Percentiles rank a stretch among this genome's conserved stretches.
These are phyloP conservation scores for Cystobasidiaceae sp. DNA, from an alignment of 1,284 basidiomycete genomes.

Conservation along the genomic window DNA sequence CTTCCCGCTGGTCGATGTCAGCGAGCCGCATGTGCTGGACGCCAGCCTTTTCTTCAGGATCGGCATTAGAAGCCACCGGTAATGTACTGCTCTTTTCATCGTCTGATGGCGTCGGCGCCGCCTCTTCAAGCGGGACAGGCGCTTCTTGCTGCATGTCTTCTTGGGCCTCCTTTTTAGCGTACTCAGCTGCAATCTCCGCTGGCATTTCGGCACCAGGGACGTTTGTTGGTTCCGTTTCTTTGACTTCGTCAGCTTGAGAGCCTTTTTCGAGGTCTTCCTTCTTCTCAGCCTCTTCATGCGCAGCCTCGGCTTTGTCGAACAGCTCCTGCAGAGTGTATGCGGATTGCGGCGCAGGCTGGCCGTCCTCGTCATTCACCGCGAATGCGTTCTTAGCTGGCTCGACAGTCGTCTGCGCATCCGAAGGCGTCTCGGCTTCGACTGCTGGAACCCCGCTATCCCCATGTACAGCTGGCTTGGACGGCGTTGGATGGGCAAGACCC, in stretches of 20 bases:
- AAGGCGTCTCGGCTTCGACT: slow-evolving; percentile 18
- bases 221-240: slow-evolving; percentile 25
- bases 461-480: slow-evolving; percentile 12
- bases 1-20: not conserved
- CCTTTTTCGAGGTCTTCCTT: slow-evolving; percentile 23
- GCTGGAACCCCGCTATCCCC: slow-evolving; percentile 3
- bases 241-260: slow-evolving; percentile 1
- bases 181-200: not conserved
- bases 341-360: slow-evolving; percentile 12
- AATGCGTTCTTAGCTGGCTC: slow-evolving; percentile 27
- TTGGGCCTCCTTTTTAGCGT: slow-evolving; percentile 14
- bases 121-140: slow-evolving; percentile 26
- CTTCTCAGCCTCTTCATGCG: slow-evolving; percentile 24
- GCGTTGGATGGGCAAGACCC: slow-evolving; percentile 13
- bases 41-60: slow-evolving; percentile 21
- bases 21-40: slow-evolving; percentile 6
- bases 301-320: slow-evolving; percentile 10
- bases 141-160: slow-evolving; percentile 25
- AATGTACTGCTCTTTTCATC: not conserved
- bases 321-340: slow-evolving; percentile 3
- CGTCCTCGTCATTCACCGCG: slow-evolving; percentile 15
- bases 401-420: slow-evolving; percentile 2
- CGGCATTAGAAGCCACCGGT: not conserved
- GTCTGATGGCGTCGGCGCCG: slow-evolving; percentile 19
- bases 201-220: slow-evolving; percentile 22